Percentiles rank a stretch among this genome's conserved stretches.
Evolutionary conservation across 768 basidiomycete species (phyloP).

Genomic region (Exsudoporus frostii): DNA sequence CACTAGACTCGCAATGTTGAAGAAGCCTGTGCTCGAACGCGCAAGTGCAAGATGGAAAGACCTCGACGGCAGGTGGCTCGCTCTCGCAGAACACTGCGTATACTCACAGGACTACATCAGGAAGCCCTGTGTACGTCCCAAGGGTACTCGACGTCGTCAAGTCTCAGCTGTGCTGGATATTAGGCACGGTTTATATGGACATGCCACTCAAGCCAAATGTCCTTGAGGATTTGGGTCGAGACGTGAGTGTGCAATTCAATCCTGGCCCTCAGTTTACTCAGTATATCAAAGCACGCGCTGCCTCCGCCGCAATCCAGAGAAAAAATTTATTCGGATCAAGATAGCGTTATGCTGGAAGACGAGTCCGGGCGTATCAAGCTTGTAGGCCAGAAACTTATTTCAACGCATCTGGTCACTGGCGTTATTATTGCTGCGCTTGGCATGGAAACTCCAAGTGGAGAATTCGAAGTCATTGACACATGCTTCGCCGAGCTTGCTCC

Average conservation of each 20-base stretch:
- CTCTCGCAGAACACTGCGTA: neutral
- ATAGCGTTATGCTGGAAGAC: slow-evolving; percentile 89
- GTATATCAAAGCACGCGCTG: slow-evolving; percentile 68
- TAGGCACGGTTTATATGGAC: slow-evolving; percentile 97
- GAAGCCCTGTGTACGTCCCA: slow-evolving; percentile 65
- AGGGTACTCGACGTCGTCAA: slow-evolving; percentile 86
- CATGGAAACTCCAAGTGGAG: slow-evolving; percentile 82
- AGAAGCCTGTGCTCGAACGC: slow-evolving; percentile 43
- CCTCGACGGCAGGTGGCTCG: slow-evolving; percentile 36
- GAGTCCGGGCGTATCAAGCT: slow-evolving; percentile 91
- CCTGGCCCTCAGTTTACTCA: slow-evolving; percentile 2
- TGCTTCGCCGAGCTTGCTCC: slow-evolving; percentile 84
- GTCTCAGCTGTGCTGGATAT: slow-evolving; percentile 81
- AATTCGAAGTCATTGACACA: slow-evolving; percentile 90
- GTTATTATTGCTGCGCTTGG: slow-evolving; percentile 89
- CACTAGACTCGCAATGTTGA: slow-evolving; percentile 49
- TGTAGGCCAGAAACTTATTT: slow-evolving; percentile 67
- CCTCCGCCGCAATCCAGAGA: slow-evolving; percentile 72
- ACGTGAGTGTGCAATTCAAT: slow-evolving; percentile 54
- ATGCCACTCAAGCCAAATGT: slow-evolving; percentile 99
- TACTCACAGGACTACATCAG: slow-evolving; percentile 36
- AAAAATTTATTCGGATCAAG: slow-evolving; percentile 76
- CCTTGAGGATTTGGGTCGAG: slow-evolving; percentile 90
- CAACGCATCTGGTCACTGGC: slow-evolving; percentile 77
- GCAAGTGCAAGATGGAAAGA: slow-evolving; percentile 52